These are phyloP conservation scores for Henckelia pumila DNA, from an alignment of 257 asterid species.

Conservation along the genomic window DNA sequence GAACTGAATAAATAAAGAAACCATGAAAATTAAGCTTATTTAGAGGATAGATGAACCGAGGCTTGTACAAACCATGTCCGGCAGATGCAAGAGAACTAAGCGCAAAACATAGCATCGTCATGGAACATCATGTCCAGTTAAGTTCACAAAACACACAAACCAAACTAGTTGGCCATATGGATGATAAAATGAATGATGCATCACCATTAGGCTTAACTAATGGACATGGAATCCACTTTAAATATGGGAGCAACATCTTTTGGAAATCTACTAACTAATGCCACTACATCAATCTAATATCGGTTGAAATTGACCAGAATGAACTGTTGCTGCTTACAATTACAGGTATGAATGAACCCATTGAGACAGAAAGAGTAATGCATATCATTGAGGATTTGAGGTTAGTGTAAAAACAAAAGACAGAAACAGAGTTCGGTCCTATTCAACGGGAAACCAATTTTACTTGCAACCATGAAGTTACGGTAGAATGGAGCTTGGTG, in stretches of 20 bases:
- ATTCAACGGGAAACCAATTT: slow-evolving; percentile 80
- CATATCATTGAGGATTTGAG: too few species aligned
- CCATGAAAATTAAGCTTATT: too few species aligned
- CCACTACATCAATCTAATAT: neutral
- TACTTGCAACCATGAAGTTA: too few species aligned
- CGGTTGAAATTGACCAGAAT: neutral
- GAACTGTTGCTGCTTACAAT: neutral
- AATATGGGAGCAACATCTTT: neutral
- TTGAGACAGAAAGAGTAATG: neutral
- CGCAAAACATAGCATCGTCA: too few species aligned
- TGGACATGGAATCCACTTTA: neutral
- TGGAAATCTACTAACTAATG: neutral
- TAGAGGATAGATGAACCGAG: too few species aligned
- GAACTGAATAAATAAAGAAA: too few species aligned
- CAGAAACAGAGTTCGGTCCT: too few species aligned
- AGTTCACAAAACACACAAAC: neutral
- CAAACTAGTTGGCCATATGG: neutral
- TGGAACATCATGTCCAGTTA: too few species aligned
- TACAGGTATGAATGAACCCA: too few species aligned
- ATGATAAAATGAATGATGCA: neutral
- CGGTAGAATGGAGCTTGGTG: slow-evolving; percentile 36
- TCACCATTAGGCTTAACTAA: neutral
- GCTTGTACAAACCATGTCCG: too few species aligned
- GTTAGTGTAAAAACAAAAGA: too few species aligned
- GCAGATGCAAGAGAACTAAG: too few species aligned